Percentiles rank a stretch among this genome's conserved stretches.
These are phyloP conservation scores for Pythium scleroteichum DNA, from an alignment of 352 stramenopile genomes.

Conservation along the genomic window DNA sequence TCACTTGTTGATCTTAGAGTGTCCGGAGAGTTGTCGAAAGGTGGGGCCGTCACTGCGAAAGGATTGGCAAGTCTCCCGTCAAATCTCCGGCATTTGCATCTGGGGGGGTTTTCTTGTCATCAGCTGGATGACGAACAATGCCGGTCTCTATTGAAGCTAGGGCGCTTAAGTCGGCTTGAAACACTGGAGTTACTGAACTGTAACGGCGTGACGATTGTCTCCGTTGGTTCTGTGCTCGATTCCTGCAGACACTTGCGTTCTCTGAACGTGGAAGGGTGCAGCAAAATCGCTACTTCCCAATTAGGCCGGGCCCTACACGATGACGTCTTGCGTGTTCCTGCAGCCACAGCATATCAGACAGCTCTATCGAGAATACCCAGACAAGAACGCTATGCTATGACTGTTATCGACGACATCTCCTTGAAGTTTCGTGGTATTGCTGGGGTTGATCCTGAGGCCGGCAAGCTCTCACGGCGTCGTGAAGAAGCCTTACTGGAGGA, in stretches of 20 bases:
- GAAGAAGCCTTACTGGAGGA: conserved; percentile 30
- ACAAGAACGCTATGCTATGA: conserved; percentile 40
- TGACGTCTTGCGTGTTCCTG: conserved; percentile 4
- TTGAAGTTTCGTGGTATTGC: conserved; percentile 48
- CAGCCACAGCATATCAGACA: neutral
- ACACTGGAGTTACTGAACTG: conserved; percentile 42
- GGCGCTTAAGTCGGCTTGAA: conserved; percentile 37
- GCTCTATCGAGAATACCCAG: conserved; percentile 1
- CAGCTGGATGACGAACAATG: conserved; percentile 40
- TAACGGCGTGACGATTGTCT: conserved; percentile 28
- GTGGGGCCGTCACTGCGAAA: conserved; percentile 34
- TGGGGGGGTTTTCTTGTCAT: conserved; percentile 30
- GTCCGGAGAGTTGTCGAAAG: conserved; percentile 20
- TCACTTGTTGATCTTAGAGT: conserved; percentile 51
- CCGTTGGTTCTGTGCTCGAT: conserved; percentile 33
- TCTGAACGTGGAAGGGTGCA: conserved; percentile 51
- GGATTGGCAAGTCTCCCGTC: conserved; percentile 51
- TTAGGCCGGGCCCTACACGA: conserved; percentile 32
- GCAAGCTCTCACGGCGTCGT: conserved; percentile 37
- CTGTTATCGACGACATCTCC: conserved; percentile 52
- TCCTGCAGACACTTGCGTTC: conserved; percentile 46
- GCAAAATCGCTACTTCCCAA: conserved; percentile 31
- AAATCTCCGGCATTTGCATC: conserved; percentile 37
- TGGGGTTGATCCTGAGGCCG: conserved; percentile 35
- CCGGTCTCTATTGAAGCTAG: conserved; percentile 27